Conservation (phyloP, 1,139 yeast species). For the Groenewaldozyma auringiensis region DNA sequence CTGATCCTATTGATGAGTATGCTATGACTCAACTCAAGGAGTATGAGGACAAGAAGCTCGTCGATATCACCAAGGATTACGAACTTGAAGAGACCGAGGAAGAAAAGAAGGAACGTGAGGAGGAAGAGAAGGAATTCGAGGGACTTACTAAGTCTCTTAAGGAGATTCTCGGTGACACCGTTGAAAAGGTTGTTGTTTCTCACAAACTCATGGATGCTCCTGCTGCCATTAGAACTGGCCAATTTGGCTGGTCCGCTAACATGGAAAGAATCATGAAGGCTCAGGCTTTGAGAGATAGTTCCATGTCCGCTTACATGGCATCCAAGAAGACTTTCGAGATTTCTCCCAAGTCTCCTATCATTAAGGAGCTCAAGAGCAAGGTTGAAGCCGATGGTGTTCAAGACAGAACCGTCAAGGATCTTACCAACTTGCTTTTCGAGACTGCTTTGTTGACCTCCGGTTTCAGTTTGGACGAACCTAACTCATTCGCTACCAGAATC, state of each 20-base stretch:
- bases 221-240: constrained; percentile 99
- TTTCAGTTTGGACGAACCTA: constrained; percentile 97
- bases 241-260: constrained; percentile 99
- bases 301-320: constrained; percentile 99
- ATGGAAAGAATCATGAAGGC: constrained; percentile 99
- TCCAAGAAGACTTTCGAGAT: constrained; percentile 99
- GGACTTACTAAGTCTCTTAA: constrained; percentile 91
- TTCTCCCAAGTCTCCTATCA: constrained; percentile 93
- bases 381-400: constrained; percentile 96
- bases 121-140: constrained; percentile 87
- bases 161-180: constrained; percentile 97
- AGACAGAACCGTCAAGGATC: constrained; percentile 97
- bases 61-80: constrained; percentile 97
- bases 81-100: constrained; percentile 99
- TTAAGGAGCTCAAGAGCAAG: constrained; percentile 90
- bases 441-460: constrained; percentile 98
- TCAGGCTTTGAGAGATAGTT: constrained; percentile 97
- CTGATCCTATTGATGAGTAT: constrained; percentile 99
- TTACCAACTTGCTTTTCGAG: constrained; percentile 92
- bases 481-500: constrained; percentile 93
- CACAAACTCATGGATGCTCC: constrained; percentile 98
- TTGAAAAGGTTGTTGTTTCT: constrained; percentile 98
- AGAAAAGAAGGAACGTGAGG: constrained; percentile 91
- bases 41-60: constrained; percentile 98
- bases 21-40: constrained; percentile 99